Evolutionary conservation across 371 early-diverging fungal genomes (phyloP).

Genomic region (Parasitella parasitica): DNA sequence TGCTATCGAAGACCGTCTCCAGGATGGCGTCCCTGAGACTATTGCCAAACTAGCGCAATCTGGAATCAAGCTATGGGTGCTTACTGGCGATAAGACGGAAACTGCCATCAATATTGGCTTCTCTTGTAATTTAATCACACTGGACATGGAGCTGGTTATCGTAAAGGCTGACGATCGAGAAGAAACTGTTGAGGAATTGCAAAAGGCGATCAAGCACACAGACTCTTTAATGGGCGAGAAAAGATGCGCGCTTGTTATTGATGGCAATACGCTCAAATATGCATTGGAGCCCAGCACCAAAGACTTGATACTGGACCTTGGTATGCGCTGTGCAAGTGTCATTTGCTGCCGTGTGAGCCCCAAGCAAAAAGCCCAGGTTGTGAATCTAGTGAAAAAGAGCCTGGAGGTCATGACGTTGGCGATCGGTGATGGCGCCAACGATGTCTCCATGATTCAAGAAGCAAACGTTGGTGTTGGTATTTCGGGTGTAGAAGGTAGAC

Average conservation of each 20-base stretch:
- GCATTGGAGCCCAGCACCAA: slow-evolving; percentile 65
- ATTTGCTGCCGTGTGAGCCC: slow-evolving; percentile 91
- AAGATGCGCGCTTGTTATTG: slow-evolving; percentile 79
- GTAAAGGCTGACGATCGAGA: slow-evolving; percentile 64
- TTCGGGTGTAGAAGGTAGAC: slow-evolving; percentile 90
- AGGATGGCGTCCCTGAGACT: slow-evolving; percentile 92
- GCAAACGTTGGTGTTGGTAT: slow-evolving; percentile 93
- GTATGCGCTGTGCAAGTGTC: slow-evolving; percentile 72
- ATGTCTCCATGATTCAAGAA: slow-evolving; percentile 92
- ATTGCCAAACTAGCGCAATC: slow-evolving; percentile 85
- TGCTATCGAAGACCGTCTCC: slow-evolving; percentile 94
- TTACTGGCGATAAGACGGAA: slow-evolving; percentile 99
- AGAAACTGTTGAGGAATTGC: slow-evolving; percentile 51
- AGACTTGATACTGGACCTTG: slow-evolving; percentile 63
- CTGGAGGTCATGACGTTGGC: slow-evolving; percentile 74
- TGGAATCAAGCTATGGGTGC: slow-evolving; percentile 95
- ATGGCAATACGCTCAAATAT: slow-evolving; percentile 83
- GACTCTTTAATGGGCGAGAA: slow-evolving; percentile 7
- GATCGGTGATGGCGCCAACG: slow-evolving; percentile 94
- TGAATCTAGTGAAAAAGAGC: slow-evolving; percentile 46
- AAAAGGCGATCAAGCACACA: slow-evolving; percentile 27
- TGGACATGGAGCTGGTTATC: slow-evolving; percentile 65
- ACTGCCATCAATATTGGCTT: slow-evolving; percentile 97
- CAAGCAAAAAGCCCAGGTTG: slow-evolving; percentile 87
- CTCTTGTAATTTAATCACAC: slow-evolving; percentile 73